Percentiles rank a stretch among this genome's conserved stretches.
These are phyloP conservation scores for Coelastrella sp. DNA, from an alignment of 139 green algal genomes.

Conservation along the genomic window DNA sequence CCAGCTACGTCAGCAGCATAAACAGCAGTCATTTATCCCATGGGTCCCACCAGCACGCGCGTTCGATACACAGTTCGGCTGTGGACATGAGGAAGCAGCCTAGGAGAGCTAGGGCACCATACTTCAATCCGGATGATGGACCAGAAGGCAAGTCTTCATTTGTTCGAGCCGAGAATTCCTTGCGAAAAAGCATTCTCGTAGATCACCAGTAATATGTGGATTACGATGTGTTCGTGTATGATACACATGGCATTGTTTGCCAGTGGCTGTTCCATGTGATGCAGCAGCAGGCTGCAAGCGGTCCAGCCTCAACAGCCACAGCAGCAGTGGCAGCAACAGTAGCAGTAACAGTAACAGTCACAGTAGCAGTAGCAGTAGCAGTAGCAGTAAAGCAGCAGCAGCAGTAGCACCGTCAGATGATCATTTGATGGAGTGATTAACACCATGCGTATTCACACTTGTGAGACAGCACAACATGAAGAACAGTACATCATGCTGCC, in stretches of 20 bases:
- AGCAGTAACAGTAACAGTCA: neutral
- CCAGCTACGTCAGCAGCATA: neutral
- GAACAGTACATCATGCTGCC: too few relatives aligned
- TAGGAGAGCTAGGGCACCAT: neutral
- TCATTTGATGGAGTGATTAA: too few relatives aligned
- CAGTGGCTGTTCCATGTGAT: neutral
- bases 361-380: neutral
- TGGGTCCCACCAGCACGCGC: neutral
- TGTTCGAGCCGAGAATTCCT: too few relatives aligned
- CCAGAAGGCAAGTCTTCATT: neutral
- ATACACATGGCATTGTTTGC: neutral
- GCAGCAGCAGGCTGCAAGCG: neutral
- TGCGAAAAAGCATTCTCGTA: too few relatives aligned
- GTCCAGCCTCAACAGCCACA: neutral
- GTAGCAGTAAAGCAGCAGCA: neutral
- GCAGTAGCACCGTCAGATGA: neutral
- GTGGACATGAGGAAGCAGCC: slow-evolving; percentile 4
- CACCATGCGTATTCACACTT: too few relatives aligned
- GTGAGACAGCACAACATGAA: too few relatives aligned
- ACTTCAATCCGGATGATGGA: slow-evolving; percentile 46
- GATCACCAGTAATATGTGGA: too few relatives aligned
- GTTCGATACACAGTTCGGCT: neutral
- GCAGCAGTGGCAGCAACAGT: neutral
- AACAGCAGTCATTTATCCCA: neutral
- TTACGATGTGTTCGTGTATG: too few relatives aligned